phyloP scores from a whole-genome alignment of 805 yeast species.

The Lachancea nothofagi region DNA sequence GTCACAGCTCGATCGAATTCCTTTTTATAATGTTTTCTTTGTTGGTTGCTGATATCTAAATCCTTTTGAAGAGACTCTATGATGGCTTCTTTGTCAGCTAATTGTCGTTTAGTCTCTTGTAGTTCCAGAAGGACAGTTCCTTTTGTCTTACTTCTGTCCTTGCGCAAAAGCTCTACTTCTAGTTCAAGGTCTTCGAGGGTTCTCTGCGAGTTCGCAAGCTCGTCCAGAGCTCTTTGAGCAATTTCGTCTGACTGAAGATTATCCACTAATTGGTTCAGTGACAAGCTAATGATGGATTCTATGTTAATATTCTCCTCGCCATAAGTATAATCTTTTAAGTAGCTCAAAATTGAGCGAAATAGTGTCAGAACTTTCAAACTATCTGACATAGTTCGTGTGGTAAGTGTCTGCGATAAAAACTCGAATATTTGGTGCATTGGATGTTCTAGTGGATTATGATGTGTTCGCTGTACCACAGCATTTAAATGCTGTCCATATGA shows the following conservation, averaged over 20 bases:
- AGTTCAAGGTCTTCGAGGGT: constrained; percentile 51
- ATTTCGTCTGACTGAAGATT: constrained; percentile 80
- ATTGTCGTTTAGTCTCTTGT: constrained; percentile 54
- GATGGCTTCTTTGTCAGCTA: constrained; percentile 52
- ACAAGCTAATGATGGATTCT: constrained; percentile 66
- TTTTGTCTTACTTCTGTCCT: constrained; percentile 61
- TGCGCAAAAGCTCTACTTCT: constrained; percentile 56
- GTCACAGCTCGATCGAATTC: constrained; percentile 18
- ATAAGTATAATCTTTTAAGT: constrained; percentile 57
- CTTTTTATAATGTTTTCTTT: constrained; percentile 28
- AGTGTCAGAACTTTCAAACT: constrained; percentile 41
- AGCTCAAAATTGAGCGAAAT: constrained; percentile 52
- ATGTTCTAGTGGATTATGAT: constrained; percentile 65
- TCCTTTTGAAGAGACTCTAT: constrained; percentile 55
- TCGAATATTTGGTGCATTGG: constrained; percentile 51
- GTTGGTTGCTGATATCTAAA: constrained; percentile 54
- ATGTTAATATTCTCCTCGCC: constrained; percentile 41
- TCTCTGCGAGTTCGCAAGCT: constrained; percentile 41
- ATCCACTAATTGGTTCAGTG: constrained; percentile 66
- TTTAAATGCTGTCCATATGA: constrained; percentile 23
- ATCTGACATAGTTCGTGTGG: constrained; percentile 47
- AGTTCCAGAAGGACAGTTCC: constrained; percentile 50
- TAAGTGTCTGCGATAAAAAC: constrained; percentile 46
- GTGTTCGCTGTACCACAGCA: constrained; percentile 18
- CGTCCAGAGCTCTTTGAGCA: constrained; percentile 71